Evolutionary conservation across 176 grass and related monocot genomes (phyloP), one percentile per base, ranked within the genome.

Genomic region (Puccinellia tenuiflora): DNA sequence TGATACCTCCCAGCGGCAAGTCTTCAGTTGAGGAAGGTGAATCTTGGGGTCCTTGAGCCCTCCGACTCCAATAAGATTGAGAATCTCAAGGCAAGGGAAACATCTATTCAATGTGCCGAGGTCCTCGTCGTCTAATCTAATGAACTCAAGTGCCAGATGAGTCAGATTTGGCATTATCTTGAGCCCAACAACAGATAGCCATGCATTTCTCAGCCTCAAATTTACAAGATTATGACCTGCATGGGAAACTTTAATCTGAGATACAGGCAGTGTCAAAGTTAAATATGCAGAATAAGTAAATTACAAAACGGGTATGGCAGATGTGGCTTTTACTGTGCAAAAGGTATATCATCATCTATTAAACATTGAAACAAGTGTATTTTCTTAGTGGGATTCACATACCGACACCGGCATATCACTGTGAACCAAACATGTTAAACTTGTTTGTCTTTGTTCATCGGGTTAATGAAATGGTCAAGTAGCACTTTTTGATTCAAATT

Each of bases 91-190:
- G 85, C 87, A 85, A 73, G 92, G 86, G 46, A 94, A 97, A 77
- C 88, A 97, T 40, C 85, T 86, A 48, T 95, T 97, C 83, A 95
- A 52, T 84, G 78, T 85, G 35, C 74, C 76, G 51, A 98, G 90
- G 28, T 95, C 53, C 85, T 92, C 86, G 65, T 98, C 88, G 24
- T 91, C 88, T 68, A 94, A 79, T 85, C 92, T 88, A 69, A 98
- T 86, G 42, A 89, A 91, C 24, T 89, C 88, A 79, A 98, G 86
- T 2, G 75, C 85, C 33, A 97, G 69, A 77, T 79, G 60, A 79
- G 88, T 88, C 20, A 95, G 82, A 46, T 54, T 93, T 38, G 66
- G 78, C 92, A 98, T 95, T 69, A 79, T 57, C 74, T 79, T 89
- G 38, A 98, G 88, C 43, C 87, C 84, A 68, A 88, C 70, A 68